phyloP scores from a whole-genome alignment of 495 filamentous ascomycete genomes.

The Glarea lozoyensis region DNA sequence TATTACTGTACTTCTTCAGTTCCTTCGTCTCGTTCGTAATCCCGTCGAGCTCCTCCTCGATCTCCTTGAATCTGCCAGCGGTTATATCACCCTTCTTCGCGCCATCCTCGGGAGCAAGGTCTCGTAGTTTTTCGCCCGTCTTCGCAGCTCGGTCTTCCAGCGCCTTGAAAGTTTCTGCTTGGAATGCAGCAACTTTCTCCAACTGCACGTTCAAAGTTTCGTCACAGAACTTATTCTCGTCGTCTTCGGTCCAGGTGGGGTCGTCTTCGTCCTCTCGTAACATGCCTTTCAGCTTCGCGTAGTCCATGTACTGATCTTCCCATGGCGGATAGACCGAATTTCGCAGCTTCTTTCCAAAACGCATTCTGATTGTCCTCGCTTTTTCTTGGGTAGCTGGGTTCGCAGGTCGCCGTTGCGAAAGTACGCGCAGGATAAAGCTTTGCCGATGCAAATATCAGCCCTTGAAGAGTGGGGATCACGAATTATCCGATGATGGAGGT shows the following conservation, averaged over 20 bases:
- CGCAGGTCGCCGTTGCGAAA: too few species aligned
- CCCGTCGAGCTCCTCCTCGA: conserved; percentile 68
- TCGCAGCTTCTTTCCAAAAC: conserved; percentile 81
- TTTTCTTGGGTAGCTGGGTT: too few species aligned
- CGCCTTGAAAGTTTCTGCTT: conserved; percentile 61
- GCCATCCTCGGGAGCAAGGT: conserved; percentile 29
- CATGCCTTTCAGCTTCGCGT: conserved; percentile 80
- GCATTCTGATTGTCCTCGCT: conserved; percentile 50
- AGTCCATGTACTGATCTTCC: conserved; percentile 91
- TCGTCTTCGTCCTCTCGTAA: conserved; percentile 66
- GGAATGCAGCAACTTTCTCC: conserved; percentile 91
- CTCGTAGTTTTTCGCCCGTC: conserved; percentile 52
- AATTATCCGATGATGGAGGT: too few species aligned
- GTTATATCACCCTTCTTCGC: conserved; percentile 30
- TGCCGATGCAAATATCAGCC: too few species aligned
- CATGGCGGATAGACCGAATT: conserved; percentile 78
- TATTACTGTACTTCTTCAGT: conserved; percentile 86
- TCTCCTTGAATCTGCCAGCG: conserved; percentile 51
- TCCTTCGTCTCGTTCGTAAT: conserved; percentile 89
- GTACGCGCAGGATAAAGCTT: too few species aligned
- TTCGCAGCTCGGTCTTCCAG: conserved; percentile 58
- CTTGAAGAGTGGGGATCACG: too few species aligned
- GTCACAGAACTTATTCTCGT: conserved; percentile 88
- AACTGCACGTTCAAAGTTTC: conserved; percentile 90
- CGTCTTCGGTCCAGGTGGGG: conserved; percentile 81